Evolutionary conservation across 1,284 basidiomycete species (phyloP).

Genomic region (Leccinum subrobustum): DNA sequence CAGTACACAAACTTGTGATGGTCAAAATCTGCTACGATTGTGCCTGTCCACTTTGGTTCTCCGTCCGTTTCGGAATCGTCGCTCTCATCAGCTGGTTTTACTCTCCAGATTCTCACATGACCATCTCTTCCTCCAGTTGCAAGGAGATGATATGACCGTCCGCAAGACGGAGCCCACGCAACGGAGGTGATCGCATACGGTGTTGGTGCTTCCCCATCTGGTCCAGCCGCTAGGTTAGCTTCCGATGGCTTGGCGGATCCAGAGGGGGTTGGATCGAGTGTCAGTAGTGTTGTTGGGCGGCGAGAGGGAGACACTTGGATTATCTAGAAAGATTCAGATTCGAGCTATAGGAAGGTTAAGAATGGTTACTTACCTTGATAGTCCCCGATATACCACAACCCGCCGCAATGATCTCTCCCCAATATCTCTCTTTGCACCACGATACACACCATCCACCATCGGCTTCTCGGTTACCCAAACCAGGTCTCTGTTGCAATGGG

Average conservation of each 20-base stretch:
- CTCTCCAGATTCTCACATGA: constrained; percentile 83
- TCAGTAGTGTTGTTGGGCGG: constrained; percentile 42
- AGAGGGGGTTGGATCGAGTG: constrained; percentile 41
- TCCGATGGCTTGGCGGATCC: constrained; percentile 23
- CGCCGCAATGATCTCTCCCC: constrained; percentile 85
- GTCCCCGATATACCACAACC: constrained; percentile 69
- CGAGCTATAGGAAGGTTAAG: neutral
- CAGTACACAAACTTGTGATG: constrained; percentile 60
- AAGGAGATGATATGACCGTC: constrained; percentile 87
- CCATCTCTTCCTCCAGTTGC: constrained; percentile 88
- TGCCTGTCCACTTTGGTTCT: constrained; percentile 68
- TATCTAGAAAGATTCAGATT: constrained; percentile 38
- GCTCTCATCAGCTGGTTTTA: constrained; percentile 53
- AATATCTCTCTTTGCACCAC: constrained; percentile 93
- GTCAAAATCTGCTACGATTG: constrained; percentile 81
- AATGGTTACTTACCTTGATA: constrained; percentile 60
- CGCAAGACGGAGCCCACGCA: constrained; percentile 90
- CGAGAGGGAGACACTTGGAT: constrained; percentile 59
- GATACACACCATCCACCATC: constrained; percentile 90
- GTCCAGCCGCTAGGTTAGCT: constrained; percentile 21
- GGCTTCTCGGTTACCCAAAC: constrained; percentile 67
- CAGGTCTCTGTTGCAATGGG: constrained; percentile 46
- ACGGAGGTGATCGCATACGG: constrained; percentile 73
- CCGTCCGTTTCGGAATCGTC: constrained; percentile 41
- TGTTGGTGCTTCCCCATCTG: constrained; percentile 37